Conservation (phyloP, 176 grass and related monocot species). For the Carex kokanica region DNA sequence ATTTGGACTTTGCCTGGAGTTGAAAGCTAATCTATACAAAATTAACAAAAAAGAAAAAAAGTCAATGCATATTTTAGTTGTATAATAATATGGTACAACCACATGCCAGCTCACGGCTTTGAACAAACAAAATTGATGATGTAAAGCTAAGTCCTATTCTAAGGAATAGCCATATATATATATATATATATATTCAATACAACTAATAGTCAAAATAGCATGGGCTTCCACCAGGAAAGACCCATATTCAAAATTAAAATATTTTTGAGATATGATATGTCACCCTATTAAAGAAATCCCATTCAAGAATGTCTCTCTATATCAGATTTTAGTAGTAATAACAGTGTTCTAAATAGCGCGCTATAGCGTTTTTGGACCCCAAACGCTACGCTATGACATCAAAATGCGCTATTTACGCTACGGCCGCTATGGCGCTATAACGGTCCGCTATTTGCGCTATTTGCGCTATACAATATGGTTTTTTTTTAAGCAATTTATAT, state of each 20-base stretch:
- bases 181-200: background rate
- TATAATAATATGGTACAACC: background rate
- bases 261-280: too few relatives aligned
- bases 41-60: slow-evolving; percentile 1
- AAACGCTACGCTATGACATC: too few relatives aligned
- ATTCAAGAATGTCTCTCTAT: background rate
- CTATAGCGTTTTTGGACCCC: too few relatives aligned
- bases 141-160: background rate
- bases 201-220: background rate
- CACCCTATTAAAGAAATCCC: background rate
- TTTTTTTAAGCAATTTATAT: too few relatives aligned
- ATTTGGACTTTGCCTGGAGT: background rate
- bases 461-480: too few relatives aligned
- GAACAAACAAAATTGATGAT: background rate
- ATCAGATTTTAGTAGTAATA: too few relatives aligned
- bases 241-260: too few relatives aligned
- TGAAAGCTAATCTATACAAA: background rate
- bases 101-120: background rate
- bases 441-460: too few relatives aligned
- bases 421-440: too few relatives aligned
- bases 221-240: background rate
- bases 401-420: too few relatives aligned
- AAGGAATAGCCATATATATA: background rate
- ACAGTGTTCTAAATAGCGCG: too few relatives aligned
- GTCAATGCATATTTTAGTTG: background rate